Evolutionary conservation across 352 stramenopile genomes (phyloP), one percentile per base, ranked within the genome.

Genomic region (Saprolegnia diclina): DNA sequence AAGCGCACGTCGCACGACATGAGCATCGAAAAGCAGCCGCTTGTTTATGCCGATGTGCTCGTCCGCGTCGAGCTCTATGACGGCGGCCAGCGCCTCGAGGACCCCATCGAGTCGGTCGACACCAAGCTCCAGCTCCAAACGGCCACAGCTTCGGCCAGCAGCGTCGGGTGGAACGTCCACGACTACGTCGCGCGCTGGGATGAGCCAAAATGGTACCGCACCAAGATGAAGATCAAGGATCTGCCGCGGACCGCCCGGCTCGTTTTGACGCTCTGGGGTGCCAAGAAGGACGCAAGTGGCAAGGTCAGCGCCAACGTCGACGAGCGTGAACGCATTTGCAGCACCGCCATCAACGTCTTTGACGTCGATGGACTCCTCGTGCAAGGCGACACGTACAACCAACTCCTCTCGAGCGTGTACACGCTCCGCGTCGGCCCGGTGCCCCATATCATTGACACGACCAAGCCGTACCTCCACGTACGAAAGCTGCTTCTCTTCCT

Each of bases 321-420:
- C 0, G 66, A 70, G 0, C 81, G 90, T 54, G 86, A 94, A 70
- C 85, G 77, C 29, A 90, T 94, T 67, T 74, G 92, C 5, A 79
- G 89, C 32, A 92, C 84, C 0, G 86, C 84, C 13, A 73, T 94
- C 69, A 94, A 94, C 65, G 81, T 80, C 0, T 94, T 94, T 24
- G 83, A 92, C 24, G 84, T 94, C 22, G 83, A 92, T 66, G 83
- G 83, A 32, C 74, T 72, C 56, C 74, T 94, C 9, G 74, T 72
- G 2, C 83, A 92, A 56, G 83, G 86, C n/a, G 72, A 77, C 11
- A 80, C 83, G 24, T 94, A 92, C 68, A 76, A 88, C 24, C 80
- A 83, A 61, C 91, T 94, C 84, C 79, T 88, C 69, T 89, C 87
- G 76, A 94, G 92, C 69, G 50, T 92, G 56, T 78, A 92, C 72